These are phyloP conservation scores for Tylopilus rubrobrunneus DNA, from an alignment of 768 basidiomycete genomes.

Conservation along the genomic window DNA sequence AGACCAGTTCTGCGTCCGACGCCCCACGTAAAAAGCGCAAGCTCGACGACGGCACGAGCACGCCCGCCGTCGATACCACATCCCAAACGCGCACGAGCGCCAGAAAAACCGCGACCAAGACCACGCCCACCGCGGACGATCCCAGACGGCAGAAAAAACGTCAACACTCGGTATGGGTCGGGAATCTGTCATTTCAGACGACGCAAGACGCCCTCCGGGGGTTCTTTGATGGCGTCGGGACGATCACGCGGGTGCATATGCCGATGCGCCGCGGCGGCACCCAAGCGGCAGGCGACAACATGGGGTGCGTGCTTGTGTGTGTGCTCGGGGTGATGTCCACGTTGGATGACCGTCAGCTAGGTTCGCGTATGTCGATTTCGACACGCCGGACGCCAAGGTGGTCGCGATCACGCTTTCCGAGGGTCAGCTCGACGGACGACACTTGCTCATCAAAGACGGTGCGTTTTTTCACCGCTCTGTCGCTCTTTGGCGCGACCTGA, in stretches of 20 bases:
- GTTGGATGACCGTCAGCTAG: constrained; percentile 39
- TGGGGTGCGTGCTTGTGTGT: constrained; percentile 53
- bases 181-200: constrained; percentile 90
- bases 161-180: constrained; percentile 92
- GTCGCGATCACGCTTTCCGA: constrained; percentile 82
- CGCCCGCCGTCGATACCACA: neutral
- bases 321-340: no score
- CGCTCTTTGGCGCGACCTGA: neutral
- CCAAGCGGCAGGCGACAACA: constrained; percentile 60
- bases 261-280: constrained; percentile 69
- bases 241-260: constrained; percentile 81
- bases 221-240: constrained; percentile 71
- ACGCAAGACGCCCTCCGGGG: constrained; percentile 62
- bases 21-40: constrained; percentile 45
- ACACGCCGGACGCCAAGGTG: constrained; percentile 65
- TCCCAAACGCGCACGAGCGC: no score
- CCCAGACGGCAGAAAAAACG: constrained; percentile 44
- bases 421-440: constrained; percentile 75
- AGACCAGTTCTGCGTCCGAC: neutral
- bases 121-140: neutral
- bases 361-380: constrained; percentile 96
- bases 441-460: constrained; percentile 93
- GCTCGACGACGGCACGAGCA: constrained; percentile 25
- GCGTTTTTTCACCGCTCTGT: constrained; percentile 10
- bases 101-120: neutral